Base-by-base conservation (phyloP, 306 rosid species). In the Gastrolobium villosum region DNA sequence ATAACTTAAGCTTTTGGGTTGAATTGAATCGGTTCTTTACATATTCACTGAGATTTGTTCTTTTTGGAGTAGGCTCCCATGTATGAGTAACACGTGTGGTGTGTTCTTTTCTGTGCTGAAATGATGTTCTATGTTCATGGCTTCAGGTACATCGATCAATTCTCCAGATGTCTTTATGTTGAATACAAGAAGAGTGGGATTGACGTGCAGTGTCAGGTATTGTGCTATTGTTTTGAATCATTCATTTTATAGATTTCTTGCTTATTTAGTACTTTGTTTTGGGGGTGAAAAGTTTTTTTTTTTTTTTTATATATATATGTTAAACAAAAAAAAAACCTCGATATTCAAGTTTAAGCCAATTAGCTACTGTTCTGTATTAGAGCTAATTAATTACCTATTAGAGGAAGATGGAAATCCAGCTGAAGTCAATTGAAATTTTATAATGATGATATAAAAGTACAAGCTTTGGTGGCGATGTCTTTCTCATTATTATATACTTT, bases 131-230 rank as follows among this genome's bases (percentile, higher is more conserved):
- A 3, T 67, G 56, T 77, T 59, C 13, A 67, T 50, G 44, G 74
- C 45, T 82, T 72, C 92, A 96, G 99, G 83, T 96, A 96, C 77
- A 34, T 96, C 32, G 99, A 96, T 80, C 99, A 96, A 76, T 96
- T 96, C 81, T 96, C 99, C 8, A 90, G 98, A 76, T 86, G 88
- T 75, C 90, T 96, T 57, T 88, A 93, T 82, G 98, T 96, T 68
- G 99, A 96, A 81, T 96, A 96, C 94, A 93, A 90, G 89, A 88
- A 88, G 71, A 91, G 88, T 74, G 99, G 99, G 61, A 93, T 96
- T 36, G 98, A 96, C 56, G 99, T 96, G 45, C 99, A 96, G 90
- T 96, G 99, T 71, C 99, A 96, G 99, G 99, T 94, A 90, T n/a
- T 77, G 35, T 86, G 67, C 74, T 61, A 52, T 68, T 74, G 4